These are phyloP conservation scores for Blastomyces parvus DNA, from an alignment of 2,329 filamentous ascomycete species.

Conservation along the genomic window DNA sequence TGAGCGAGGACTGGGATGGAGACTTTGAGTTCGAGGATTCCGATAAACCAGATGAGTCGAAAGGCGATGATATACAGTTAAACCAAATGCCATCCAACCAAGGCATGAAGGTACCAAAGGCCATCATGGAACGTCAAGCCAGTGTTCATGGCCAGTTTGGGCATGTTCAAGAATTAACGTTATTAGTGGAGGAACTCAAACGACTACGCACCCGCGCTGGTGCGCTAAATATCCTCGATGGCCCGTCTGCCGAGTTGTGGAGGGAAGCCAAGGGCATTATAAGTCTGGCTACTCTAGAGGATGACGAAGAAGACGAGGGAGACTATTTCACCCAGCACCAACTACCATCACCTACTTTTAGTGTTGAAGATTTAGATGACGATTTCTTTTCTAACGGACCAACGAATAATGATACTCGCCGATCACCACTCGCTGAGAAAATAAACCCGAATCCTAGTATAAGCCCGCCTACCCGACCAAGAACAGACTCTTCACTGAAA, in stretches of 20 bases:
- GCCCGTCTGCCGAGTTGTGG: slow-evolving; percentile 48
- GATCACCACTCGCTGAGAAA: slow-evolving; percentile 21
- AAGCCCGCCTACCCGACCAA: slow-evolving; percentile 34
- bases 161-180: slow-evolving; percentile 53
- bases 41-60: slow-evolving; percentile 25
- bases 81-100: neutral
- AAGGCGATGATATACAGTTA: slow-evolving; percentile 21
- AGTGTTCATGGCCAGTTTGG: slow-evolving; percentile 57
- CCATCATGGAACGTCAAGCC: slow-evolving; percentile 55
- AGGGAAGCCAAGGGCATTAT: slow-evolving; percentile 59
- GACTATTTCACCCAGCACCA: slow-evolving; percentile 39
- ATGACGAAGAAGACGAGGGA: slow-evolving; percentile 37
- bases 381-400: slow-evolving; percentile 30
- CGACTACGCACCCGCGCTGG: slow-evolving; percentile 49
- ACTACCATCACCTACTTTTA: slow-evolving; percentile 49
- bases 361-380: slow-evolving; percentile 50
- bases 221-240: slow-evolving; percentile 44
- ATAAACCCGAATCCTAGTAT: slow-evolving; percentile 23
- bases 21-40: slow-evolving; percentile 55
- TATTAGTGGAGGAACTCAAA: slow-evolving; percentile 57
- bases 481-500: slow-evolving; percentile 49
- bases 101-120: slow-evolving; percentile 46
- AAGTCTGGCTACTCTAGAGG: slow-evolving; percentile 55
- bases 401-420: slow-evolving; percentile 27
- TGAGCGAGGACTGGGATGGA: slow-evolving; percentile 60